phyloP scores from a whole-genome alignment of 2,329 filamentous ascomycete species.

The Nemania serpens region DNA sequence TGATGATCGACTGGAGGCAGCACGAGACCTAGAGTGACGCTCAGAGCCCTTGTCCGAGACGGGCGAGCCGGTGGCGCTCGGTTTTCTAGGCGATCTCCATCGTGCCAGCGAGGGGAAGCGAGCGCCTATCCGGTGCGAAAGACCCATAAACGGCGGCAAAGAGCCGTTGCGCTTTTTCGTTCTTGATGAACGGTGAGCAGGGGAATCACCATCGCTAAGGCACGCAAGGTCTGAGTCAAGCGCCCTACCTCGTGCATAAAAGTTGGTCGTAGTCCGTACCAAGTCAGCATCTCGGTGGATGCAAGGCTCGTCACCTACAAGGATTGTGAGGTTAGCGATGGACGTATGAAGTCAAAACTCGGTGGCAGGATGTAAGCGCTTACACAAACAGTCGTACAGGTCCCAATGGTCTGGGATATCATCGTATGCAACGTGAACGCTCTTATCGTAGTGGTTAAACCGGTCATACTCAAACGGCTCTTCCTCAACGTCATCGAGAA shows the following conservation, averaged over 20 bases:
- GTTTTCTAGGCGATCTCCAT: constrained; percentile 54
- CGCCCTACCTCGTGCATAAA: constrained; percentile 51
- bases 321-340: constrained; percentile 5
- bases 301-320: constrained; percentile 65
- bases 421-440: constrained; percentile 31
- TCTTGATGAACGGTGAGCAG: constrained; percentile 50
- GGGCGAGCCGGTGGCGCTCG: constrained; percentile 58
- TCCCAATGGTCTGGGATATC: constrained; percentile 48
- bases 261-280: constrained; percentile 43
- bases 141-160: constrained; percentile 64
- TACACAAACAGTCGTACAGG: constrained; percentile 75
- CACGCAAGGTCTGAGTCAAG: constrained; percentile 70
- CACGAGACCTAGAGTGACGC: constrained; percentile 69
- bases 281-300: constrained; percentile 57
- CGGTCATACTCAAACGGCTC: constrained; percentile 72
- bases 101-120: constrained; percentile 59
- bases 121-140: constrained; percentile 69
- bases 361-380: constrained; percentile 44
- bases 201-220: constrained; percentile 66
- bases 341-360: not conserved
- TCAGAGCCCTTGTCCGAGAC: constrained; percentile 86
- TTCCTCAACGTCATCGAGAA: constrained; percentile 82
- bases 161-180: constrained; percentile 60
- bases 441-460: constrained; percentile 53
- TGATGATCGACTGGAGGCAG: constrained; percentile 76